Base-by-base conservation (phyloP, 345 rosid genomes). In the Passiflora organensis region DNA sequence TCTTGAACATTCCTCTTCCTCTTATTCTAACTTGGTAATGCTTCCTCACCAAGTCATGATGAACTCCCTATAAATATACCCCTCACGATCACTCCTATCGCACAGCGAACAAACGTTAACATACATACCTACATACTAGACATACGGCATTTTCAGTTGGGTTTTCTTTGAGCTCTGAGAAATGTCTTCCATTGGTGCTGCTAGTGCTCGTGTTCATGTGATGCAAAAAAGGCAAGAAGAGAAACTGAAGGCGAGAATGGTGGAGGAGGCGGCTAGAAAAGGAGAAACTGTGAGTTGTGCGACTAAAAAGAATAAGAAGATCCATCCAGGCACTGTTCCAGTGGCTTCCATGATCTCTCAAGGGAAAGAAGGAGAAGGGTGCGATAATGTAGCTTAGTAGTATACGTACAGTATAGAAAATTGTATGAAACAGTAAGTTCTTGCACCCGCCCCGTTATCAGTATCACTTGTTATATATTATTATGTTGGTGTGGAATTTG, bases 111-210 rank as follows among this genome's bases (percentile, higher is more conserved):
- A 32, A n/a, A n/a, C n/a, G n/a, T n/a, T 8, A 28, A 28, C 34
- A 28, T 28, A 28, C 34, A 28, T 8, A 28, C 34, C 3, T 28
- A 28, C 34, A 28, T 8, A 28, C 8, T 28, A 28, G 8, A n/a
- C n/a, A n/a, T n/a, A n/a, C n/a, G n/a, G n/a, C n/a, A n/a, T n/a
- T n/a, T n/a, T n/a, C n/a, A n/a, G n/a, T n/a, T n/a, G n/a, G n/a
- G n/a, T n/a, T n/a, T n/a, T n/a, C 34, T 2, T 28, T 28, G 34
- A 28, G 34, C 8, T 2, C 34, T 28, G 34, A 14, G 13, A 2
- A 12, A 69, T 69, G 73, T 47, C 59, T n/a, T 64, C 69, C 21
- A 42, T 70, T 42, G 74, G 66, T 48, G 58, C 58, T 6, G 24
- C 62, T 18, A 46, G 34, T 54, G 70, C 74, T 22, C n/a, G 14